These are phyloP conservation scores for Mycena vulgaris DNA, from an alignment of 768 basidiomycete genomes.

Conservation along the genomic window DNA sequence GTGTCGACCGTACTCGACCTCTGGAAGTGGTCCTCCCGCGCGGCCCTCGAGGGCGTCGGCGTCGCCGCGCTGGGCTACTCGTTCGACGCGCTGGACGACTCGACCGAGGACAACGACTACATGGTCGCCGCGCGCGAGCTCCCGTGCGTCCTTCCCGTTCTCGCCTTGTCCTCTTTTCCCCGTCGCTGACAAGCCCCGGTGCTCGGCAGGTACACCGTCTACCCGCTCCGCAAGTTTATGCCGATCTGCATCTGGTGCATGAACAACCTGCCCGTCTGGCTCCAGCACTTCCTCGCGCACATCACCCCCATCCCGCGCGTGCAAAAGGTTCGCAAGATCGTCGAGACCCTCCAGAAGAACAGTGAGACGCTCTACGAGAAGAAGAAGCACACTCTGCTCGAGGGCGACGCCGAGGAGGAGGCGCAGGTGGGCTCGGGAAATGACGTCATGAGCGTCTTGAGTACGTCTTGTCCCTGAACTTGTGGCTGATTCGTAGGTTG, in stretches of 20 bases:
- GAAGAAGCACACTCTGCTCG: slow-evolving; percentile 8
- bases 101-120: slow-evolving; percentile 14
- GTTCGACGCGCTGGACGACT: slow-evolving; percentile 19
- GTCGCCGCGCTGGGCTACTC: slow-evolving; percentile 11
- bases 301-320: slow-evolving; percentile 8
- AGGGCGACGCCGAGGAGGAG: slow-evolving; percentile 3
- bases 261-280: slow-evolving; percentile 18
- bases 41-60: slow-evolving; percentile 20
- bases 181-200: neutral
- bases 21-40: slow-evolving; percentile 21
- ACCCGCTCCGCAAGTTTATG: slow-evolving; percentile 25
- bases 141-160: slow-evolving; percentile 12
- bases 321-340: slow-evolving; percentile 21
- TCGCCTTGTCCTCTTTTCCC: neutral
- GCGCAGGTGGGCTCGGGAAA: slow-evolving; percentile 11
- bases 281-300: slow-evolving; percentile 13
- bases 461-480: slow-evolving; percentile 10
- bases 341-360: slow-evolving; percentile 18
- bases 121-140: slow-evolving; percentile 21
- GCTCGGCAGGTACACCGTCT: slow-evolving; percentile 15
- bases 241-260: slow-evolving; percentile 25
- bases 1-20: slow-evolving; percentile 11
- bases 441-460: slow-evolving; percentile 25
- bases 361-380: slow-evolving; percentile 9
- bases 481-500: neutral